Conservation (phyloP, 768 basidiomycete species). For the Boletus huronensis region DNA sequence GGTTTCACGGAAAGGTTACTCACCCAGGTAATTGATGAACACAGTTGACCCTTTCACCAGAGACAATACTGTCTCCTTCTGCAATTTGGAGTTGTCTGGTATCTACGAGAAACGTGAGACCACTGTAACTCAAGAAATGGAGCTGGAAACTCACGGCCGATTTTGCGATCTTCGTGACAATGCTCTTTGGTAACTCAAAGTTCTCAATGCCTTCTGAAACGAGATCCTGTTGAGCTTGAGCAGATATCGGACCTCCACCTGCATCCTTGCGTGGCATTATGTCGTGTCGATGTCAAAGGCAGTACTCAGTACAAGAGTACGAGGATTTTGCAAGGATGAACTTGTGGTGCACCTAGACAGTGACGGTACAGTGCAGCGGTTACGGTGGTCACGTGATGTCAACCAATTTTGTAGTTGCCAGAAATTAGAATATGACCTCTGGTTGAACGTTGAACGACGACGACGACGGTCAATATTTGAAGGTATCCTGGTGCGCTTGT, state of each 20-base stretch:
- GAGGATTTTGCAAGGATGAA: not conserved
- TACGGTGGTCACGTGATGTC: conserved; percentile 6
- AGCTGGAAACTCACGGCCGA: conserved; percentile 56
- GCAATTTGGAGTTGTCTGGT: conserved; percentile 80
- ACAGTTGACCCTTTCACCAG: conserved; percentile 88
- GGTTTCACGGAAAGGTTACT: conserved; percentile 17
- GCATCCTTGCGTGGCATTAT: conserved; percentile 71
- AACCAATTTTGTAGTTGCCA: too few species aligned
- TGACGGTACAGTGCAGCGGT: not conserved
- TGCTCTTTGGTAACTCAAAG: conserved; percentile 80
- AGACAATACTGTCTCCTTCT: conserved; percentile 85
- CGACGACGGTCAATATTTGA: not conserved
- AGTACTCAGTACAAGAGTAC: not conserved
- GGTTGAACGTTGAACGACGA: too few species aligned
- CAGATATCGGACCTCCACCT: conserved; percentile 51
- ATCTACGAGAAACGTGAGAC: conserved; percentile 46
- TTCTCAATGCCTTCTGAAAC: conserved; percentile 85
- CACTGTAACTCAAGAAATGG: not conserved
- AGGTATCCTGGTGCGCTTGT: not conserved
- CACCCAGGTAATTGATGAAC: conserved; percentile 92
- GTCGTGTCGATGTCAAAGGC: not conserved
- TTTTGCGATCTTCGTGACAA: conserved; percentile 83
- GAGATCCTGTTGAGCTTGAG: conserved; percentile 75
- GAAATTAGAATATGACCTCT: not conserved
- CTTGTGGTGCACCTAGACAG: not conserved